Percentiles rank a stretch among this genome's conserved stretches.
These are phyloP conservation scores for Globisporangium irregulare DNA, from an alignment of 352 stramenopile species.

Conservation along the genomic window DNA sequence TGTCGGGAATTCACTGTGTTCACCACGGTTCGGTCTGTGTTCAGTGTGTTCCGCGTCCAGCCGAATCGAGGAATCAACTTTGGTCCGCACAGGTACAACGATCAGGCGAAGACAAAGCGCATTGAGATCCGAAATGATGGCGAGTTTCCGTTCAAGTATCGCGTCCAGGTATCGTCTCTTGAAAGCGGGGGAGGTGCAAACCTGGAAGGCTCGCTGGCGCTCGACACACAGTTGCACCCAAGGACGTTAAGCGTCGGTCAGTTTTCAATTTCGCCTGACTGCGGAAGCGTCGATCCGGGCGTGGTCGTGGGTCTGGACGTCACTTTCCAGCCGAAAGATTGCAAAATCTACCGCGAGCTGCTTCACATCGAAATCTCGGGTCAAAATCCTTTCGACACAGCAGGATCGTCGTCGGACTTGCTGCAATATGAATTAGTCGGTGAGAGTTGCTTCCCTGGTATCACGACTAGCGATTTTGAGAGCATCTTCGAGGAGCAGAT, in stretches of 20 bases:
- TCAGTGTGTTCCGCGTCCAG: slow-evolving; percentile 85
- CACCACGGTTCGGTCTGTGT: slow-evolving; percentile 74
- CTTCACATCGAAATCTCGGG: slow-evolving; percentile 78
- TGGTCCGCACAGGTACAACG: slow-evolving; percentile 89
- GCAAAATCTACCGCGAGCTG: slow-evolving; percentile 64
- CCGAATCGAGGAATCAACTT: slow-evolving; percentile 92
- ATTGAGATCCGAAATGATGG: slow-evolving; percentile 94
- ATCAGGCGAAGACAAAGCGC: slow-evolving; percentile 61
- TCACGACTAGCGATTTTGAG: slow-evolving; percentile 84
- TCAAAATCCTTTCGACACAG: slow-evolving; percentile 43
- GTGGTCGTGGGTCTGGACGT: slow-evolving; percentile 69
- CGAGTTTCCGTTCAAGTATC: slow-evolving; percentile 91
- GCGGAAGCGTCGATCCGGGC: slow-evolving; percentile 83
- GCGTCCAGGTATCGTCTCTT: slow-evolving; percentile 27
- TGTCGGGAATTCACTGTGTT: slow-evolving; percentile 88
- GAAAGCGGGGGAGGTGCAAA: not conserved
- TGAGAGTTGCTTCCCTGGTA: slow-evolving; percentile 93
- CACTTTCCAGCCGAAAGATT: slow-evolving; percentile 78
- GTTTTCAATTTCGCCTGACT: slow-evolving; percentile 78
- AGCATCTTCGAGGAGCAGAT: slow-evolving; percentile 96
- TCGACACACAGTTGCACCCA: slow-evolving; percentile 39
- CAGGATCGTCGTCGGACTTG: slow-evolving; percentile 21
- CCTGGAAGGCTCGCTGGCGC: slow-evolving; percentile 21
- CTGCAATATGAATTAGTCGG: slow-evolving; percentile 87
- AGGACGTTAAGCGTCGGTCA: slow-evolving; percentile 55